phyloP scores from a whole-genome alignment of 2,329 filamentous ascomycete species.

The Anthostomella pinea region DNA sequence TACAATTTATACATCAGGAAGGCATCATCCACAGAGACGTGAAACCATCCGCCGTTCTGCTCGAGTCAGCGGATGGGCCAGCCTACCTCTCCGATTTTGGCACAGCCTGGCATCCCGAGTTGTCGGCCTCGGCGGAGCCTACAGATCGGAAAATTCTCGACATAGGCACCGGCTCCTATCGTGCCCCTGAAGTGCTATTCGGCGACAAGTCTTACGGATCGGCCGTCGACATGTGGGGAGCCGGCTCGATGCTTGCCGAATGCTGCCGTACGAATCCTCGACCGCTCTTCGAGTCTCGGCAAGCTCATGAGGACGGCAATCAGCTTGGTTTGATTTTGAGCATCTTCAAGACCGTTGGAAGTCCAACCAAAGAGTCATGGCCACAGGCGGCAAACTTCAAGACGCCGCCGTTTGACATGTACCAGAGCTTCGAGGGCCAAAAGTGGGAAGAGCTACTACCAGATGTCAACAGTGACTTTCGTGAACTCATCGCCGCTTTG shows the following conservation, averaged over 20 bases:
- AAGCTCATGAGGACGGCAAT: slow-evolving; percentile 73
- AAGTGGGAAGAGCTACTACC: slow-evolving; percentile 70
- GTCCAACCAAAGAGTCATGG: slow-evolving; percentile 77
- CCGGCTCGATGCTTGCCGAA: slow-evolving; percentile 82
- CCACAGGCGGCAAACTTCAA: slow-evolving; percentile 69
- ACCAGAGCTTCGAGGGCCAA: slow-evolving; percentile 67
- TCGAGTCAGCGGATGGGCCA: slow-evolving; percentile 64
- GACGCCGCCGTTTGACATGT: slow-evolving; percentile 86
- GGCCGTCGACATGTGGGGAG: slow-evolving; percentile 83
- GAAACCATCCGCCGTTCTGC: slow-evolving; percentile 86
- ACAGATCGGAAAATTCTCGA: slow-evolving; percentile 75
- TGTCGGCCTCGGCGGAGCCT: slow-evolving; percentile 60
- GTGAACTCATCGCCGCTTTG: slow-evolving; percentile 64
- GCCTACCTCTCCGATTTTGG: slow-evolving; percentile 89
- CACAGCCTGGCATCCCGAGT: slow-evolving; percentile 73
- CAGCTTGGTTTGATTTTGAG: slow-evolving; percentile 88
- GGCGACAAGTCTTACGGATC: slow-evolving; percentile 71
- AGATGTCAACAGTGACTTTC: slow-evolving; percentile 53
- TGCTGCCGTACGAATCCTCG: slow-evolving; percentile 51
- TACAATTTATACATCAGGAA: slow-evolving; percentile 67
- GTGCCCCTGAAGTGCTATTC: slow-evolving; percentile 87
- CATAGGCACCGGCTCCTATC: slow-evolving; percentile 88
- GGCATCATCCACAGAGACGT: slow-evolving; percentile 90
- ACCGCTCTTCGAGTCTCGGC: slow-evolving; percentile 79
- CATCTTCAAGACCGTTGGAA: slow-evolving; percentile 89